phyloP scores from a whole-genome alignment of 257 asterid genomes.

The Solanum microdontum region DNA sequence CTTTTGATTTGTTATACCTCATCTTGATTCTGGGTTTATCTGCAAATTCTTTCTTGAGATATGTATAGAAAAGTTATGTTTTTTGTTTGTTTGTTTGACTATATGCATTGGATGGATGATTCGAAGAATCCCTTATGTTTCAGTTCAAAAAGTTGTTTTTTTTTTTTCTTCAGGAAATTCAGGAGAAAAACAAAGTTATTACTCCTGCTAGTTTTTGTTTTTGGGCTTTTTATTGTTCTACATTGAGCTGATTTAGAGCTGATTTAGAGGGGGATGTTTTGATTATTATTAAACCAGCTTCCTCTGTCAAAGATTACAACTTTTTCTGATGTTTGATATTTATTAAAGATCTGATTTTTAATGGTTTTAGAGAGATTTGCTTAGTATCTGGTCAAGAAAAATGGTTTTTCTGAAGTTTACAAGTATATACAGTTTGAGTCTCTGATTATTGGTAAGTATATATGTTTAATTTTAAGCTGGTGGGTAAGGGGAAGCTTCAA shows the following conservation, averaged over 20 bases:
- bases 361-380: background rate
- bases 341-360: background rate
- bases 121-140: background rate
- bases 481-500: background rate
- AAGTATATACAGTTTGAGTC: background rate
- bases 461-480: background rate
- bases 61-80: background rate
- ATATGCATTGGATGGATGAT: background rate
- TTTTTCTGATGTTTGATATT: background rate
- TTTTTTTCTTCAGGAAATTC: background rate
- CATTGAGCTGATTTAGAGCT: background rate
- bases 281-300: background rate
- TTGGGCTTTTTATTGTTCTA: background rate
- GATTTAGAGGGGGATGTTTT: background rate
- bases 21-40: conserved; percentile 7
- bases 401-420: background rate
- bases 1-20: background rate
- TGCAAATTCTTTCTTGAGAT: background rate
- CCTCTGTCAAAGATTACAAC: background rate
- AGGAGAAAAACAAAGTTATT: background rate
- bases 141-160: background rate
- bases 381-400: background rate
- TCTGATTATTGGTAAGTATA: background rate
- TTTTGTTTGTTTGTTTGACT: background rate
- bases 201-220: background rate